These are phyloP conservation scores for Typha latifolia DNA, from an alignment of 176 grass and related monocot genomes.

Conservation along the genomic window DNA sequence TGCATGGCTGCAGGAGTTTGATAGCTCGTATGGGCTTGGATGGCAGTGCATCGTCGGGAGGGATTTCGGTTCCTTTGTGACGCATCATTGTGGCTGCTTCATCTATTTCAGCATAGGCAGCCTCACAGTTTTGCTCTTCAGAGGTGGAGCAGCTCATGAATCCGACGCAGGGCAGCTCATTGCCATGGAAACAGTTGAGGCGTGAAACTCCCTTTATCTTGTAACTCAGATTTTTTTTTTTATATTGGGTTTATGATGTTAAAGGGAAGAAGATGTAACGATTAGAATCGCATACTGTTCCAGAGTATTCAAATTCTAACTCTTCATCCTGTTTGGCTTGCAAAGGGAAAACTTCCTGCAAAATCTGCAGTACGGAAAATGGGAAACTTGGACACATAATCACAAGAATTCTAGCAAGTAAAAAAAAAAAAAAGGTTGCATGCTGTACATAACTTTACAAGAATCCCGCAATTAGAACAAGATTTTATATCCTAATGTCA, in stretches of 20 bases:
- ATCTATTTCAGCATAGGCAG: constrained; percentile 2
- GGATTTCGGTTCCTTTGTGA: neutral
- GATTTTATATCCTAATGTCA: no score
- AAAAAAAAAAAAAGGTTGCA: no score
- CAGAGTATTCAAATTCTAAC: neutral
- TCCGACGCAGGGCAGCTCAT: neutral
- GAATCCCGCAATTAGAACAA: no score
- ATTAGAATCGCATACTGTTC: neutral
- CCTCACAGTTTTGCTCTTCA: constrained; percentile 1
- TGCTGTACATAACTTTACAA: no score
- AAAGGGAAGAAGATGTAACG: neutral
- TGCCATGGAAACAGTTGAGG: neutral
- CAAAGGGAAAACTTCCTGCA: neutral
- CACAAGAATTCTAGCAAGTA: no score
- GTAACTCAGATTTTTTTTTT: neutral
- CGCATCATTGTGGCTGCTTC: neutral
- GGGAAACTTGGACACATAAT: no score
- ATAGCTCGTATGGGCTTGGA: neutral
- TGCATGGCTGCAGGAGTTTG: neutral
- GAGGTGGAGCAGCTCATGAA: neutral
- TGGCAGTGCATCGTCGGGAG: constrained; percentile 3
- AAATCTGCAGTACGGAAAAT: neutral
- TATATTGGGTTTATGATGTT: neutral
- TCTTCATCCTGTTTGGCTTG: neutral
- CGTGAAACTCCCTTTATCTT: neutral